These are phyloP conservation scores for Diddensiella caesifluorescens DNA, from an alignment of 805 yeast species.

Conservation along the genomic window DNA sequence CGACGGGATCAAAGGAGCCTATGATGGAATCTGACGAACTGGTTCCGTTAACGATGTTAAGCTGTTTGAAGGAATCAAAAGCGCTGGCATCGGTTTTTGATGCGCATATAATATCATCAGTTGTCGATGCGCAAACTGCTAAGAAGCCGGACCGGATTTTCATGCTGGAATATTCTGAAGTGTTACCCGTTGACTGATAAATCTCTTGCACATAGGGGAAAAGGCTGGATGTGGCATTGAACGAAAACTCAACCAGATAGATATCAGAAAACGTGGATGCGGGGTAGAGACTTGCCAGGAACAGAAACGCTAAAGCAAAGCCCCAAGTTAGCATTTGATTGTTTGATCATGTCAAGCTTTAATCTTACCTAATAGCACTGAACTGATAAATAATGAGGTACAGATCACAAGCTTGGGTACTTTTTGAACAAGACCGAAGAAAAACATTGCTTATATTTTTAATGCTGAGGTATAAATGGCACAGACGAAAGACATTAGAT, in stretches of 20 bases:
- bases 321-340: no score
- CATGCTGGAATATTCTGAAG: constrained; percentile 7
- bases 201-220: neutral
- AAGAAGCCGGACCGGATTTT: constrained; percentile 19
- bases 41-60: neutral
- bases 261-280: constrained; percentile 16
- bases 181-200: constrained; percentile 2
- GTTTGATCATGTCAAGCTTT: no score
- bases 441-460: no score
- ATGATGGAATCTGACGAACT: neutral
- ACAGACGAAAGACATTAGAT: no score
- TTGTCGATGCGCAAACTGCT: constrained; percentile 16
- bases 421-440: neutral
- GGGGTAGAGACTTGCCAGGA: constrained; percentile 15
- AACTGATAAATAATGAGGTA: constrained; percentile 7
- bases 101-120: constrained; percentile 10
- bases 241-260: constrained; percentile 18
- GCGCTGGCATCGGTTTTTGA: constrained; percentile 6
- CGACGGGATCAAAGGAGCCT: constrained; percentile 14
- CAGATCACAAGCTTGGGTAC: constrained; percentile 3
- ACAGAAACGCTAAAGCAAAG: constrained; percentile 19
- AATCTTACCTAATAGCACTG: constrained; percentile 10
- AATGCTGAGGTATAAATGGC: no score
- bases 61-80: constrained; percentile 2
- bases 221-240: constrained; percentile 13